Evolutionary conservation across 2,329 filamentous ascomycete genomes (phyloP).

Genomic region (Botryotinia globosa): DNA sequence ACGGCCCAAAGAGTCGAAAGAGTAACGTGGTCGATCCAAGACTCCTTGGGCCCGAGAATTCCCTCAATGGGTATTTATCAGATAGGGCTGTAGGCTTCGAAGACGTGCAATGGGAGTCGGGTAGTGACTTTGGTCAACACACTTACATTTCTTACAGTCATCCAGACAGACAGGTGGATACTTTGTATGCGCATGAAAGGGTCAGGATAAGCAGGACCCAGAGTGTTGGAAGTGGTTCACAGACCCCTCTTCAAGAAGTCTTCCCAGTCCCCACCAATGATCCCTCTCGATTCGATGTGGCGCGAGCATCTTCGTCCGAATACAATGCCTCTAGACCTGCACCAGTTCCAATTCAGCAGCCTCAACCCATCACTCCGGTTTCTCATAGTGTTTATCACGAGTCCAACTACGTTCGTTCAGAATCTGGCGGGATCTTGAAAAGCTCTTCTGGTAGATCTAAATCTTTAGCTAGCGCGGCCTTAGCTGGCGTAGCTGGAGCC

Average conservation of each 20-base stretch:
- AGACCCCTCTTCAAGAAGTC: slow-evolving; percentile 56
- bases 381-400: slow-evolving; percentile 63
- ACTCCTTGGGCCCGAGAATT: slow-evolving; percentile 60
- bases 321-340: slow-evolving; percentile 49
- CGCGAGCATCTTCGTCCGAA: slow-evolving; percentile 49
- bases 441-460: slow-evolving; percentile 40
- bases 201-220: slow-evolving; percentile 29
- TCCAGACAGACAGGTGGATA: neutral
- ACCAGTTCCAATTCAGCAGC: slow-evolving; percentile 75
- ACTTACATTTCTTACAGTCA: slow-evolving; percentile 4
- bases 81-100: slow-evolving; percentile 56
- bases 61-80: slow-evolving; percentile 52
- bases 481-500: slow-evolving; percentile 49
- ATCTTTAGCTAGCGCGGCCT: slow-evolving; percentile 46
- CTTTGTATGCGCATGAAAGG: slow-evolving; percentile 4
- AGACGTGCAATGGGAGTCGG: slow-evolving; percentile 39
- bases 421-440: slow-evolving; percentile 31
- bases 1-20: slow-evolving; percentile 40
- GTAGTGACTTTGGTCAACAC: slow-evolving; percentile 35
- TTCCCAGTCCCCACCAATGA: slow-evolving; percentile 67
- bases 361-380: slow-evolving; percentile 73
- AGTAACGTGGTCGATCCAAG: slow-evolving; percentile 55
- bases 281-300: slow-evolving; percentile 58
- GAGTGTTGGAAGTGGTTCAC: slow-evolving; percentile 42
- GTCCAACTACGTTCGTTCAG: slow-evolving; percentile 40